Base-by-base conservation (phyloP, 2,329 filamentous ascomycete genomes). In the Penicillium expansum region DNA sequence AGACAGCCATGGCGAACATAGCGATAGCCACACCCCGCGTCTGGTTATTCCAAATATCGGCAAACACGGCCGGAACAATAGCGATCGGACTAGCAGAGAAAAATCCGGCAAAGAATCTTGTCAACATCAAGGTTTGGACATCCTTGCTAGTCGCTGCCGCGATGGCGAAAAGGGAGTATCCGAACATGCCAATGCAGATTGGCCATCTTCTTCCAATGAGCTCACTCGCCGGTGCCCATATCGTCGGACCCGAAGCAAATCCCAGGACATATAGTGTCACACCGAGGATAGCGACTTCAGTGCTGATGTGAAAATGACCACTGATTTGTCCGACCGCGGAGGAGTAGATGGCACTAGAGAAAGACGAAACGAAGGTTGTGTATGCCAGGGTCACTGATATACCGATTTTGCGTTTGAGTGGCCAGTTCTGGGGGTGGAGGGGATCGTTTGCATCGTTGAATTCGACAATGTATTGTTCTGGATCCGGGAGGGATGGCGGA, bases 291-390 rank as follows among this genome's bases (percentile, higher is more conserved):
- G 74, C 67, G 3, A 80, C 74, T 58, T 80, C 74, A 0, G 58
- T 66, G n/a, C 75, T 74, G 16, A 82, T 75, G 13, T 77, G 58
- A 59, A 82, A 83, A 10, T 82, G 69, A 4, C 57, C 44, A 13
- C 83, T 81, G 8, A 91, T 79, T 7, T 76, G 64, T 4, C 59
- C 58, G 0, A 86, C 88, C 5, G 86, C 86, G 16, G 85, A 77
- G 1, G 87, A 89, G 76, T 90, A 91, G 65, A 91, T 86, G 71
- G 84, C 87, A 9, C 73, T 76, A 0, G 77, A 77, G 58, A 84
- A 83, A 0, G 82, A 79, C 0, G 78, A 74, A 1, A 75, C 71
- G 38, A 84, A 73, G 3, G 82, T 83, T 6, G 78, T 77, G 52
- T 79, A 84, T 14, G 67, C 66, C 5, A 72, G 56, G 1, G 67